A percentile compares a stretch with the other conserved stretches of the same genome.
phyloP scores from a whole-genome alignment of 2,329 filamentous ascomycete species.

The Rhynchosporium agropyri region DNA sequence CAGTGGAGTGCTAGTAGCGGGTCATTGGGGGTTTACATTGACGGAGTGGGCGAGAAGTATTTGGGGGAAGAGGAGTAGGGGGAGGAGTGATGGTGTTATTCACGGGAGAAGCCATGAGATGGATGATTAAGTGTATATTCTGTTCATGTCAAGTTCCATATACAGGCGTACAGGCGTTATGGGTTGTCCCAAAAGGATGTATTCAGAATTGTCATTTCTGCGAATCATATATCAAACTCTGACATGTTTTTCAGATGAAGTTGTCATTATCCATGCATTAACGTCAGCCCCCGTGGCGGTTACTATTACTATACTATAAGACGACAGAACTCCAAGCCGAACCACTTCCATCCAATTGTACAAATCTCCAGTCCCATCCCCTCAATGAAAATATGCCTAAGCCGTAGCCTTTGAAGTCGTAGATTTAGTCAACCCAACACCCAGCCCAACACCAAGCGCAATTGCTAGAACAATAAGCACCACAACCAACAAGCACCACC shows the following conservation, averaged over 20 bases:
- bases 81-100: slow-evolving; percentile 43
- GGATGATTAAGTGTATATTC: slow-evolving; percentile 36
- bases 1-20: slow-evolving; percentile 86
- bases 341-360: slow-evolving; percentile 1
- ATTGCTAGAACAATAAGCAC: slow-evolving; percentile 61
- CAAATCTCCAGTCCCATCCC: neutral
- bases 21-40: slow-evolving; percentile 89
- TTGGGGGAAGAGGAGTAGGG: slow-evolving; percentile 46
- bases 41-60: slow-evolving; percentile 71
- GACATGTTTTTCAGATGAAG: neutral
- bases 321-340: slow-evolving; percentile 14
- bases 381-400: neutral
- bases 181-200: neutral
- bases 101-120: slow-evolving; percentile 40
- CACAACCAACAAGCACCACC: slow-evolving; percentile 71
- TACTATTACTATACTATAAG: slow-evolving; percentile 13
- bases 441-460: slow-evolving; percentile 54
- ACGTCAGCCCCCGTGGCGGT: slow-evolving; percentile 7
- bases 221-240: neutral
- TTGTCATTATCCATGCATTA: slow-evolving; percentile 19
- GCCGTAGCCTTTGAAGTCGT: slow-evolving; percentile 6
- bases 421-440: slow-evolving; percentile 38
- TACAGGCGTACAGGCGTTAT: slow-evolving; percentile 17
- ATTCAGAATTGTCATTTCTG: neutral
- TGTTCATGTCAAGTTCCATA: neutral